Evolutionary conservation across 352 stramenopile species (phyloP).

Genomic region (Phytophthora sansomeana): DNA sequence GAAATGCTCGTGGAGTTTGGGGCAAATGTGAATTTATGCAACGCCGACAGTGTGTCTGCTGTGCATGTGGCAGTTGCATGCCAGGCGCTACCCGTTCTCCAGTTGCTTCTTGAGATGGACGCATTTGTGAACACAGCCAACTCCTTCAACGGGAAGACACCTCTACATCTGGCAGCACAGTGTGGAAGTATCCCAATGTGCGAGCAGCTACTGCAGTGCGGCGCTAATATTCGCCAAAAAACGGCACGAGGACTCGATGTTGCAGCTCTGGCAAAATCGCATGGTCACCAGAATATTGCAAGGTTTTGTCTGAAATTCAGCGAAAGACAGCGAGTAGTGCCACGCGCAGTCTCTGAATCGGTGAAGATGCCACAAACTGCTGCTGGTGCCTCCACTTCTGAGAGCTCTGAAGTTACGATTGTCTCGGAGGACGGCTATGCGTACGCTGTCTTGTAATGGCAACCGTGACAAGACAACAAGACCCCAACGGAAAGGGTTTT

Average conservation of each 20-base stretch:
- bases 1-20: constrained; percentile 53
- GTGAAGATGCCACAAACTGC: constrained; percentile 24
- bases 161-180: constrained; percentile 65
- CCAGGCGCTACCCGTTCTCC: constrained; percentile 45
- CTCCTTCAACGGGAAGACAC: constrained; percentile 57
- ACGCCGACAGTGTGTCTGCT: constrained; percentile 50
- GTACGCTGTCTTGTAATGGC: constrained; percentile 44
- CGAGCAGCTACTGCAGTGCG: constrained; percentile 50
- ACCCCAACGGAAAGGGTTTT: constrained; percentile 25
- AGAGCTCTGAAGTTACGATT: constrained; percentile 39
- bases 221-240: constrained; percentile 38
- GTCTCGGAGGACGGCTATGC: constrained; percentile 44
- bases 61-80: constrained; percentile 61
- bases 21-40: constrained; percentile 62
- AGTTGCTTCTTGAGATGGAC: constrained; percentile 53
- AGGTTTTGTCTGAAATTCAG: constrained; percentile 38
- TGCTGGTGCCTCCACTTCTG: constrained; percentile 25
- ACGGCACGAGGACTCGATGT: constrained; percentile 40
- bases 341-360: neutral
- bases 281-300: constrained; percentile 40
- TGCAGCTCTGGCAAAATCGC: constrained; percentile 33
- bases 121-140: constrained; percentile 62
- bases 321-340: constrained; percentile 1
- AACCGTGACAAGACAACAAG: neutral
- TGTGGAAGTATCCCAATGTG: constrained; percentile 59